These are phyloP conservation scores for Pythium phragmiticola DNA, from an alignment of 352 stramenopile genomes.

Conservation along the genomic window DNA sequence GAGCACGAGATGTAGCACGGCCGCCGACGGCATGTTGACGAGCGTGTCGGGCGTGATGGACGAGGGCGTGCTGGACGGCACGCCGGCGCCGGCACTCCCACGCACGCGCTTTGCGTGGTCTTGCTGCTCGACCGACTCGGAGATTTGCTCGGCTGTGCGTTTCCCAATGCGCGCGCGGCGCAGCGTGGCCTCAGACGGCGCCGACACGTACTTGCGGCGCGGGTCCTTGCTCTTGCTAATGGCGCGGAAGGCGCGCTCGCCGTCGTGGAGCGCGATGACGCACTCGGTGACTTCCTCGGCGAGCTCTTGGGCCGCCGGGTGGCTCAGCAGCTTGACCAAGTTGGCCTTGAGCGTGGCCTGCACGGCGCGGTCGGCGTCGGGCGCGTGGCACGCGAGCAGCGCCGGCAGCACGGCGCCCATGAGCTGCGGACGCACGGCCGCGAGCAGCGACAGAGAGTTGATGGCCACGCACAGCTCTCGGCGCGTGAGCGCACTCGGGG, in stretches of 20 bases:
- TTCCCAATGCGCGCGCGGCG: slow-evolving; percentile 65
- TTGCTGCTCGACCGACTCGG: slow-evolving; percentile 61
- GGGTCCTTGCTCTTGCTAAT: slow-evolving; percentile 83
- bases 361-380: slow-evolving; percentile 38
- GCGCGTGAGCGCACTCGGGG: slow-evolving; percentile 30
- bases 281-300: slow-evolving; percentile 72
- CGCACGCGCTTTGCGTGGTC: slow-evolving; percentile 46
- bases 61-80: neutral
- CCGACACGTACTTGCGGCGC: slow-evolving; percentile 69
- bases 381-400: slow-evolving; percentile 39
- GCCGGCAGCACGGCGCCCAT: slow-evolving; percentile 51
- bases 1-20: slow-evolving; percentile 74
- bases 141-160: slow-evolving; percentile 48
- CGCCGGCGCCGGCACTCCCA: neutral
- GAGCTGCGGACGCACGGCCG: slow-evolving; percentile 58
- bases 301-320: slow-evolving; percentile 54
- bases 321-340: slow-evolving; percentile 67
- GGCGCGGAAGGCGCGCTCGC: slow-evolving; percentile 70
- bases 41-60: slow-evolving; percentile 62
- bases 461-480: slow-evolving; percentile 61
- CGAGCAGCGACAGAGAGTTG: slow-evolving; percentile 69
- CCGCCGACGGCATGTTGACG: slow-evolving; percentile 71
- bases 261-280: slow-evolving; percentile 67
- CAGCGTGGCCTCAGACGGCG: slow-evolving; percentile 65
- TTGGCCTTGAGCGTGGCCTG: slow-evolving; percentile 68